A percentile compares a stretch with the other conserved stretches of the same genome.
phyloP scores from a whole-genome alignment of 352 stramenopile genomes.

The Globisporangium perplexum region DNA sequence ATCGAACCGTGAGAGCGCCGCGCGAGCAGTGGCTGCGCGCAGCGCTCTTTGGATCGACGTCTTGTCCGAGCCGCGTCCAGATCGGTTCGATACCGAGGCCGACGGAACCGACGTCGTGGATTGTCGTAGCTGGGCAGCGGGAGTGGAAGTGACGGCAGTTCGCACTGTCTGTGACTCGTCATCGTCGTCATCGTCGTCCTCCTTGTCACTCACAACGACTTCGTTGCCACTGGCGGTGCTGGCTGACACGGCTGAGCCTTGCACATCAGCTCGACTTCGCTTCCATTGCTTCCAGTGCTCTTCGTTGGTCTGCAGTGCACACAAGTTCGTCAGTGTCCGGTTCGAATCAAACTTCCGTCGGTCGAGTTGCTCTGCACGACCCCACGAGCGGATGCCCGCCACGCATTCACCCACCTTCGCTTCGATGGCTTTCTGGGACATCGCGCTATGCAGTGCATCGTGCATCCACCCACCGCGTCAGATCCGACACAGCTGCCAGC shows the following conservation, averaged over 20 bases:
- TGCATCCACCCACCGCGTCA: conserved; percentile 1
- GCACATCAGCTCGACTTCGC: conserved; percentile 10
- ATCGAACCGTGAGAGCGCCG: conserved; percentile 52
- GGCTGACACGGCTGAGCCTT: neutral
- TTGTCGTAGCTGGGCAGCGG: neutral
- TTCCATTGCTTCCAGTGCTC: conserved; percentile 69
- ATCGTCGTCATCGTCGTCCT: neutral
- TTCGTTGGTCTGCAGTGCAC: conserved; percentile 49
- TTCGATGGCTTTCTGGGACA: conserved; percentile 77
- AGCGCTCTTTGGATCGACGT: conserved; percentile 17
- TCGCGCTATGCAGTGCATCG: conserved; percentile 26
- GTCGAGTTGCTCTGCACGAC: neutral
- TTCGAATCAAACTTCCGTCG: neutral
- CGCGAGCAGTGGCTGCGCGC: conserved; percentile 41
- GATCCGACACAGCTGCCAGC: neutral
- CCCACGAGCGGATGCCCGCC: too few relatives aligned
- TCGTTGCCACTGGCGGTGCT: conserved; percentile 1
- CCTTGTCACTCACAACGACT: conserved; percentile 2
- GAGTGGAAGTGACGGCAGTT: neutral
- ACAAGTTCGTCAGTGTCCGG: neutral
- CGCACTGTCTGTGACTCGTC: neutral
- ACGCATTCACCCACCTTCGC: conserved; percentile 63
- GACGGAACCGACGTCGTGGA: neutral
- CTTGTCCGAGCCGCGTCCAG: neutral
- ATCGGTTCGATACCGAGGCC: neutral